Percentiles rank a stretch among this genome's conserved stretches.
phyloP scores from a whole-genome alignment of 768 basidiomycete species.

The Holtermannia corniformis region DNA sequence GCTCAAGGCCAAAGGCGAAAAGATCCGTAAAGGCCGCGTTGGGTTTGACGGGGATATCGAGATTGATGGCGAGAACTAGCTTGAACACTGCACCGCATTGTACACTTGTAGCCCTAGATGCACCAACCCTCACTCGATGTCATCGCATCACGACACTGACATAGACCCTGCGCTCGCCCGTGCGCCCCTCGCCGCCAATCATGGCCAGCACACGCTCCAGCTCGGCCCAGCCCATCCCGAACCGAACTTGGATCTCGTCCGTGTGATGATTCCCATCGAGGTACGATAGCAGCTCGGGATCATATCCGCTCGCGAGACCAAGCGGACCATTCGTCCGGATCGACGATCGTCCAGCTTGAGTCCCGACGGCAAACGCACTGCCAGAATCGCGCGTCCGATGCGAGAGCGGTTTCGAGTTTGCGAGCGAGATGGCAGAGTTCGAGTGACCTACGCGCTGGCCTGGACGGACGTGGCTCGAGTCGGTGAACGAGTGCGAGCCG shows the following conservation, averaged over 20 bases:
- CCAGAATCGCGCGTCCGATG: neutral
- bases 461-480: neutral
- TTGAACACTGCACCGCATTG: neutral
- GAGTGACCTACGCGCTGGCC: neutral
- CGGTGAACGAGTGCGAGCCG: neutral
- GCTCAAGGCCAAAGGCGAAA: slow-evolving; percentile 67
- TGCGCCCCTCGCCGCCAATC: slow-evolving; percentile 7
- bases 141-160: neutral
- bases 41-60: slow-evolving; percentile 33
- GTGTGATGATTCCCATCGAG: slow-evolving; percentile 86
- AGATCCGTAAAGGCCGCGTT: slow-evolving; percentile 44
- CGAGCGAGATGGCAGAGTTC: neutral
- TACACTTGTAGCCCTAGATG: no score
- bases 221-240: slow-evolving; percentile 73
- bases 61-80: slow-evolving; percentile 2
- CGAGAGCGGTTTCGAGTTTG: neutral
- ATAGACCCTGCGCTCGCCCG: neutral
- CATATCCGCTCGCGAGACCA: neutral
- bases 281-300: slow-evolving; percentile 42
- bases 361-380: neutral
- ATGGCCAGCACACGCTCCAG: slow-evolving; percentile 52
- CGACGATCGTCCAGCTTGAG: neutral
- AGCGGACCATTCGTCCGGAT: neutral
- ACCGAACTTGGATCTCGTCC: slow-evolving; percentile 75
- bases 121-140: no score